phyloP scores from a whole-genome alignment of 1,284 basidiomycete genomes.

The Gymnopus androsaceus region DNA sequence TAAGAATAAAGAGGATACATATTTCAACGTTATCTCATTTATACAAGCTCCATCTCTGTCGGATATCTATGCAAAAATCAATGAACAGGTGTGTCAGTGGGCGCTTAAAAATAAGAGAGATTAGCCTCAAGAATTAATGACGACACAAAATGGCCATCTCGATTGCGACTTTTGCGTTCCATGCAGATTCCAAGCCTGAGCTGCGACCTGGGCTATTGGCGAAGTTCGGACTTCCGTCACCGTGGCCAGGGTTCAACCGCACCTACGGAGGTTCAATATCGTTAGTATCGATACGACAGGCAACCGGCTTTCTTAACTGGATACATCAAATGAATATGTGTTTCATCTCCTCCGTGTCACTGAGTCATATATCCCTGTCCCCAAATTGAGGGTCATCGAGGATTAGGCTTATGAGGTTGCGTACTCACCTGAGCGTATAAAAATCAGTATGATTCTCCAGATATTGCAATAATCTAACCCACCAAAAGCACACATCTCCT shows the following conservation, averaged over 20 bases:
- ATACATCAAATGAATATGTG: background rate
- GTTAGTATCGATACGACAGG: background rate
- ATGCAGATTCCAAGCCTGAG: background rate
- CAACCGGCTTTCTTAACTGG: slow-evolving; percentile 3
- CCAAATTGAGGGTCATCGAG: background rate
- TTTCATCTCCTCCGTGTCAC: background rate
- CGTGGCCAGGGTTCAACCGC: background rate
- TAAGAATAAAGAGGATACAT: too few relatives aligned
- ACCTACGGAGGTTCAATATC: background rate
- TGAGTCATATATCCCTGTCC: background rate
- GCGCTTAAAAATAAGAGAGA: background rate
- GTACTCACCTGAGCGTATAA: background rate
- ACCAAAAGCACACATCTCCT: background rate
- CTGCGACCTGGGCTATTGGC: background rate
- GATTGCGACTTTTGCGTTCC: background rate
- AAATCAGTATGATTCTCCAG: background rate
- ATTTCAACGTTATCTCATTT: too few relatives aligned
- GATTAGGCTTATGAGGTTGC: background rate
- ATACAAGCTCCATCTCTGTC: too few relatives aligned
- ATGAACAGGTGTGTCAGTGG: too few relatives aligned
- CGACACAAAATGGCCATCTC: too few relatives aligned
- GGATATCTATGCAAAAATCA: too few relatives aligned
- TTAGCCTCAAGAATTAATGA: too few relatives aligned
- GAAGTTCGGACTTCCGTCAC: background rate
- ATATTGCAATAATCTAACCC: background rate